Conservation (phyloP, 2,329 filamentous ascomycete species). For the Pyrenophora teres region DNA sequence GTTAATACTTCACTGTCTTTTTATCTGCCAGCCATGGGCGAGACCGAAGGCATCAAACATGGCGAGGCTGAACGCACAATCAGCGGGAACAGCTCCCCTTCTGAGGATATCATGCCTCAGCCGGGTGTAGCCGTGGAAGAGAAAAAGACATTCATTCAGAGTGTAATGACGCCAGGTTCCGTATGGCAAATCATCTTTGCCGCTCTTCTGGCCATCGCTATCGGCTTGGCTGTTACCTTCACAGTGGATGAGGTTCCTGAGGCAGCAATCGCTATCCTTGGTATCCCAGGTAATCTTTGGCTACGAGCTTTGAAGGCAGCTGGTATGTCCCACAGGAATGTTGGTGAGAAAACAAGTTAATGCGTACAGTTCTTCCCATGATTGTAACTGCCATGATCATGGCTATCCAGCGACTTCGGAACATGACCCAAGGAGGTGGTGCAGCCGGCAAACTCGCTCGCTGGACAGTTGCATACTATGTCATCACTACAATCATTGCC, state of each 20-base stretch:
- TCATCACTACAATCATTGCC: slow-evolving; percentile 57
- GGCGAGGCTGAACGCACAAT: slow-evolving; percentile 16
- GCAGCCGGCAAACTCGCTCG: slow-evolving; percentile 49
- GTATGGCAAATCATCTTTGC: slow-evolving; percentile 58
- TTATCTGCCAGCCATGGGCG: slow-evolving; percentile 19
- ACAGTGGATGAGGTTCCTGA: slow-evolving; percentile 52
- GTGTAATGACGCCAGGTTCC: slow-evolving; percentile 51
- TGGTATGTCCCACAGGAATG: slow-evolving; percentile 41
- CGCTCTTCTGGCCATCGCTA: slow-evolving; percentile 56
- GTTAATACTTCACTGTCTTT: not conserved
- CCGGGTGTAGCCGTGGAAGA: slow-evolving; percentile 16
- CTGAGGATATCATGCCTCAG: slow-evolving; percentile 15
- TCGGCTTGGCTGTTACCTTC: slow-evolving; percentile 54
- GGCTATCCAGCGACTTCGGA: slow-evolving; percentile 55
- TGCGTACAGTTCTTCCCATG: slow-evolving; percentile 54
- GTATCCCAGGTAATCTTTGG: slow-evolving; percentile 58
- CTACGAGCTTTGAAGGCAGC: slow-evolving; percentile 56
- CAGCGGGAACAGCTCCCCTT: slow-evolving; percentile 15
- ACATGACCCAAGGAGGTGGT: slow-evolving; percentile 53
- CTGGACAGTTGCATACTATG: slow-evolving; percentile 58
- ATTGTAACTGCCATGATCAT: slow-evolving; percentile 60
- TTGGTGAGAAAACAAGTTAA: not conserved
- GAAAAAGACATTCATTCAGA: slow-evolving; percentile 44
- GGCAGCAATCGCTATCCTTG: slow-evolving; percentile 51
- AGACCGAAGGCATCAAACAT: slow-evolving; percentile 21